phyloP scores from a whole-genome alignment of 768 basidiomycete genomes.

The Amylocystis lapponica region DNA sequence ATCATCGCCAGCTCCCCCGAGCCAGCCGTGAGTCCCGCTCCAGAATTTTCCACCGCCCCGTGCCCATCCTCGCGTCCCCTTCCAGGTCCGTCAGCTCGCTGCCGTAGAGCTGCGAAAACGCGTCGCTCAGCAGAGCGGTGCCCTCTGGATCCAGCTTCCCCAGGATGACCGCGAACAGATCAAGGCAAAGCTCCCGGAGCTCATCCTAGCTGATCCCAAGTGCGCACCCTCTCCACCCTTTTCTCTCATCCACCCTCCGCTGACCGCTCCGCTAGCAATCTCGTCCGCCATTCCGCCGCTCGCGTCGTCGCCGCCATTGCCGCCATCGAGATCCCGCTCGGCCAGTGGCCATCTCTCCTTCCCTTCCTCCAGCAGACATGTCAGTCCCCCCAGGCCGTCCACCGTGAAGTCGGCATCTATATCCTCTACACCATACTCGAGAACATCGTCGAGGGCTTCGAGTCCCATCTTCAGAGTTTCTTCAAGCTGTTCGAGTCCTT shows the following conservation, averaged over 20 bases:
- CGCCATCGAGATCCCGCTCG: conserved; percentile 72
- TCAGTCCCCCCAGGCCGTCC: conserved; percentile 55
- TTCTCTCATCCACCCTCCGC: conserved; percentile 2
- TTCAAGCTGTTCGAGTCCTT: conserved; percentile 76
- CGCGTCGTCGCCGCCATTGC: conserved; percentile 93
- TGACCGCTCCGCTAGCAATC: conserved; percentile 47
- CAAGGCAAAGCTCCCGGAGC: conserved; percentile 75
- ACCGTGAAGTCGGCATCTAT: conserved; percentile 90
- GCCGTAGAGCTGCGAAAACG: conserved; percentile 97
- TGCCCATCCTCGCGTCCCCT: neutral
- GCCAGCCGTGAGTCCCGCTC: conserved; percentile 68
- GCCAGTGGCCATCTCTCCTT: conserved; percentile 82
- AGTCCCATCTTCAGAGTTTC: conserved; percentile 64
- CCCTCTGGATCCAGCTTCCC: conserved; percentile 72
- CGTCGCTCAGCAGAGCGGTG: conserved; percentile 70
- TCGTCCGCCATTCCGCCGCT: conserved; percentile 89
- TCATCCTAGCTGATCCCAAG: conserved; percentile 76
- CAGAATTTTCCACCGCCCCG: conserved; percentile 1
- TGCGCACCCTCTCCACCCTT: conserved; percentile 39
- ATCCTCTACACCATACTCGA: conserved; percentile 91
- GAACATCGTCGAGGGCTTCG: conserved; percentile 85
- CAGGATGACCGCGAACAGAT: conserved; percentile 72
- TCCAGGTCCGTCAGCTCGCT: conserved; percentile 90
- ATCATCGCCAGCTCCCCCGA: conserved; percentile 86
- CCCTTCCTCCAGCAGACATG: conserved; percentile 83